phyloP scores from a whole-genome alignment of 495 filamentous ascomycete species.

The Penicillium coprophilum region DNA sequence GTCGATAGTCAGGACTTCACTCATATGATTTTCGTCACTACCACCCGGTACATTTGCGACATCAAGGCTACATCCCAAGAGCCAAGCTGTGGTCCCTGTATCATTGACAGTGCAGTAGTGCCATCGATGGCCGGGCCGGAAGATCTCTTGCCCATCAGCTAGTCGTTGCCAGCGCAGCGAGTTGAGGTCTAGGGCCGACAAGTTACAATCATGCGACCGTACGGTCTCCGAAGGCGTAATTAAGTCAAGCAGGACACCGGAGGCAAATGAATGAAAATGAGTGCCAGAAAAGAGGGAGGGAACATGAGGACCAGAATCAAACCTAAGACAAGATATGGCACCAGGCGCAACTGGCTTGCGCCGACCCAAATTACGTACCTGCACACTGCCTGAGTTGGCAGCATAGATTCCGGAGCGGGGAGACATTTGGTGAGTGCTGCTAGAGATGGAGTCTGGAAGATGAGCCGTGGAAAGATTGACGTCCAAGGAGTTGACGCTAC shows the following conservation, averaged over 20 bases:
- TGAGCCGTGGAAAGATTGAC: slow-evolving; percentile 38
- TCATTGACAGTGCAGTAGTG: slow-evolving; percentile 95
- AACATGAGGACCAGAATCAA: slow-evolving; percentile 82
- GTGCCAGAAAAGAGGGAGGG: slow-evolving; percentile 85
- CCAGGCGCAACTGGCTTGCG: slow-evolving; percentile 76
- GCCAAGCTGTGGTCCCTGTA: slow-evolving; percentile 91
- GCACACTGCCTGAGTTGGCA: slow-evolving; percentile 84
- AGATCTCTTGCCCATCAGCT: slow-evolving; percentile 90
- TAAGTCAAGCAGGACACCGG: slow-evolving; percentile 88
- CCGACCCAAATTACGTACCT: slow-evolving; percentile 71
- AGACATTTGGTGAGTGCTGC: slow-evolving; percentile 40
- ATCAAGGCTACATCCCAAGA: slow-evolving; percentile 87
- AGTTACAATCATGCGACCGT: slow-evolving; percentile 76
- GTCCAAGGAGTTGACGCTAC: slow-evolving; percentile 52
- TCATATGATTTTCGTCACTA: slow-evolving; percentile 80
- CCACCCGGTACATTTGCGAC: slow-evolving; percentile 47
- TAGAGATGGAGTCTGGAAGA: slow-evolving; percentile 44
- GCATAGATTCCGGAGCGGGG: slow-evolving; percentile 72
- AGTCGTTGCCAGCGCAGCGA: slow-evolving; percentile 89
- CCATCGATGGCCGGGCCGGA: slow-evolving; percentile 85
- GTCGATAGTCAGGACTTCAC: slow-evolving; percentile 90
- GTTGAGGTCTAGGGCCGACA: slow-evolving; percentile 83
- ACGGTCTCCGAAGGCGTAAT: slow-evolving; percentile 89
- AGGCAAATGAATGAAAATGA: slow-evolving; percentile 93
- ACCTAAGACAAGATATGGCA: slow-evolving; percentile 83